phyloP scores from a whole-genome alignment of 805 yeast species.

The Wickerhamiella kurtzmanii region DNA sequence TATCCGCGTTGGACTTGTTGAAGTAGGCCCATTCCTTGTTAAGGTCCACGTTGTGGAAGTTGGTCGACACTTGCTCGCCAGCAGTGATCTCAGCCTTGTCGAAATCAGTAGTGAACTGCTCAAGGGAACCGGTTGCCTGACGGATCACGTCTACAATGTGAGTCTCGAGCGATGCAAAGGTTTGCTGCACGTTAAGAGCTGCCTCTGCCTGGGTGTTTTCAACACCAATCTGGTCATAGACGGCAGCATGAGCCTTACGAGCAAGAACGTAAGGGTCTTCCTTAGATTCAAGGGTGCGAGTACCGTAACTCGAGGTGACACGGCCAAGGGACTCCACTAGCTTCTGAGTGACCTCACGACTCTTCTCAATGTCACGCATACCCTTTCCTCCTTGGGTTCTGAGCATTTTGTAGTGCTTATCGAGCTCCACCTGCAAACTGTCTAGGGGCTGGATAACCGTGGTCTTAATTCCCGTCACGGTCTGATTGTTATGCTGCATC shows the following conservation, averaged over 20 bases:
- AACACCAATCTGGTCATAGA: slow-evolving; percentile 31
- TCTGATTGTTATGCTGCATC: slow-evolving; percentile 27
- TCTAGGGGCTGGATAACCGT: slow-evolving; percentile 33
- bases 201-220: slow-evolving; percentile 37
- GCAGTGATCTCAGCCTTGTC: slow-evolving; percentile 23
- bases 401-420: slow-evolving; percentile 33
- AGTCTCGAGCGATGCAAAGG: slow-evolving; percentile 31
- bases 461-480: slow-evolving; percentile 28
- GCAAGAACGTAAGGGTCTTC: slow-evolving; percentile 37
- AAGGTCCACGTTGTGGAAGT: slow-evolving; percentile 26
- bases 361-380: slow-evolving; percentile 28
- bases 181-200: slow-evolving; percentile 30
- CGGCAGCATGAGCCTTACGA: slow-evolving; percentile 27
- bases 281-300: slow-evolving; percentile 27
- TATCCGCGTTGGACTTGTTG: slow-evolving; percentile 22
- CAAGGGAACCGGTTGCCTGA: slow-evolving; percentile 27
- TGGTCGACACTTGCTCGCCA: slow-evolving; percentile 23
- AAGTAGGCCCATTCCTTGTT: slow-evolving; percentile 37
- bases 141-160: slow-evolving; percentile 33
- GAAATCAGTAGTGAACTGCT: slow-evolving; percentile 23
- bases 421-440: slow-evolving; percentile 29
- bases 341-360: slow-evolving; percentile 26
- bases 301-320: slow-evolving; percentile 24
- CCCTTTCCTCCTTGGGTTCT: slow-evolving; percentile 25
- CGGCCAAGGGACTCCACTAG: slow-evolving; percentile 28